phyloP scores from a whole-genome alignment of 345 rosid species.

The Draba incana region DNA sequence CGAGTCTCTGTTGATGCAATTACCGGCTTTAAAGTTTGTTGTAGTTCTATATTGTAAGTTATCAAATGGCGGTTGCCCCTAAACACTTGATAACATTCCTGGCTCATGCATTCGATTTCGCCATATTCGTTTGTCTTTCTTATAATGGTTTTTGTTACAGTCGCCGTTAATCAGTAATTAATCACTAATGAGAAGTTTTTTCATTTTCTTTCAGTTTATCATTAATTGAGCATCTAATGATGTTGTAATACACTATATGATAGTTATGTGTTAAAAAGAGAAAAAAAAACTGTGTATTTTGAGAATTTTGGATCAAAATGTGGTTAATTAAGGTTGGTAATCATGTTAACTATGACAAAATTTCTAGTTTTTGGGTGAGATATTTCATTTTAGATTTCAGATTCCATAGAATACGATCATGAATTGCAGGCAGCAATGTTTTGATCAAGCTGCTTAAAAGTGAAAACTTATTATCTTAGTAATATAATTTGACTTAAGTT shows the following conservation, averaged over 20 bases:
- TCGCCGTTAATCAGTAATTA: background rate
- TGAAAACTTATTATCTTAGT: too few species aligned
- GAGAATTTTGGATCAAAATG: background rate
- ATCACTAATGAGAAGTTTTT: background rate
- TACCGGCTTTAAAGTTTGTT: constrained; percentile 8
- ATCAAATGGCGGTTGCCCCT: background rate
- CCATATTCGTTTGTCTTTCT: background rate
- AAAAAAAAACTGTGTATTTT: too few species aligned
- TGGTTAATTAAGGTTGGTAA: background rate
- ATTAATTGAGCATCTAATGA: too few species aligned
- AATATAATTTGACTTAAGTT: too few species aligned
- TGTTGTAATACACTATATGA: too few species aligned
- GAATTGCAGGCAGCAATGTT: too few species aligned
- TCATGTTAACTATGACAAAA: background rate
- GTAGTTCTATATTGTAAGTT: constrained; percentile 7
- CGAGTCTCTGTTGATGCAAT: constrained; percentile 14
- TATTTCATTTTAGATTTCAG: background rate
- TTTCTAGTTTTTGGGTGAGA: background rate
- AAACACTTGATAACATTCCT: constrained; percentile 13
- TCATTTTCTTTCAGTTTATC: background rate
- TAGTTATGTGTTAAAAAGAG: too few species aligned
- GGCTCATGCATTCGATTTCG: background rate
- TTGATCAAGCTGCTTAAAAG: too few species aligned
- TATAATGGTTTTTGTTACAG: background rate
- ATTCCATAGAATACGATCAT: background rate